These are phyloP conservation scores for Microcyclospora tardicrescens DNA, from an alignment of 2,329 filamentous ascomycete genomes.

Conservation along the genomic window DNA sequence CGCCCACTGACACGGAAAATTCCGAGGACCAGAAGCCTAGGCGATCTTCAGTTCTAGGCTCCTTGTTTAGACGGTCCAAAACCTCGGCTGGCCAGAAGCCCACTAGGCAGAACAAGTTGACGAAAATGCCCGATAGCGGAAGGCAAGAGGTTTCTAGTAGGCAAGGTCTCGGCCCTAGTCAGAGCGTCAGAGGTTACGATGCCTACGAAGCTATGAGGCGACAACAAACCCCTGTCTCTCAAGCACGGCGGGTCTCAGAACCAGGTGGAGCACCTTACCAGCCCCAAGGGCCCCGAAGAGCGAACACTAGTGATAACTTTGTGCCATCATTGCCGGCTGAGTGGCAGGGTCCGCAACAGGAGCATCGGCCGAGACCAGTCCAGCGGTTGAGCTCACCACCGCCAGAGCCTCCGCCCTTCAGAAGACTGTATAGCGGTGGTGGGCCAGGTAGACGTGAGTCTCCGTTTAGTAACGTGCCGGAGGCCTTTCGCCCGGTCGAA, in stretches of 20 bases:
- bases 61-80: slow-evolving; percentile 29
- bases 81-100: slow-evolving; percentile 16
- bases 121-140: slow-evolving; percentile 15
- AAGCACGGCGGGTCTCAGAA: no score
- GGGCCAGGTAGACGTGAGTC: background rate
- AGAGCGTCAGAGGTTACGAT: slow-evolving; percentile 6
- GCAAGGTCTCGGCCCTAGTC: background rate
- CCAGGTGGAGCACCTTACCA: background rate
- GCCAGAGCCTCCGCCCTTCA: no score
- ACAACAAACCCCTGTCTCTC: slow-evolving; percentile 5
- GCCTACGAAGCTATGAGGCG: slow-evolving; percentile 11
- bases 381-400: background rate
- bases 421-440: background rate
- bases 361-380: no score
- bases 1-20: slow-evolving; percentile 10
- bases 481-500: slow-evolving; percentile 14
- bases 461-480: slow-evolving; percentile 7
- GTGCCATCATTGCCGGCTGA: background rate
- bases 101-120: slow-evolving; percentile 21
- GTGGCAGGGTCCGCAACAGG: background rate
- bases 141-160: slow-evolving; percentile 1
- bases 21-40: slow-evolving; percentile 23
- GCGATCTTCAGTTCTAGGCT: slow-evolving; percentile 32
- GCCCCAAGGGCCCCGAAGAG: slow-evolving; percentile 1
- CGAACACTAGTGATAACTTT: background rate